A percentile compares a stretch with the other conserved stretches of the same genome.
These are phyloP conservation scores for Thuidium tamariscinum DNA, from an alignment of 225 moss, liverwort and hornwort genomes.

Conservation along the genomic window DNA sequence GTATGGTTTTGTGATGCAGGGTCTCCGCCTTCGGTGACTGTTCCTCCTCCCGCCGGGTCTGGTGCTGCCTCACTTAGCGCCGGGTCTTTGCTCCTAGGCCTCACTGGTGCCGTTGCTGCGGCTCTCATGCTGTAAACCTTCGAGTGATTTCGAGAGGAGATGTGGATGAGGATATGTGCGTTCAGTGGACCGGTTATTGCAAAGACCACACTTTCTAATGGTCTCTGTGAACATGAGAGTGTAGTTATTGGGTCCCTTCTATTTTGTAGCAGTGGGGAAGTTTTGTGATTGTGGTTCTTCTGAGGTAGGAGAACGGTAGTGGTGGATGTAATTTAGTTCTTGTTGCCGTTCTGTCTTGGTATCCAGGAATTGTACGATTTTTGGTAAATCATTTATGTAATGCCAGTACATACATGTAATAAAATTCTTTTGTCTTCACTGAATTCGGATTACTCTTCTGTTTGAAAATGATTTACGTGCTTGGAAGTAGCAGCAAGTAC, in stretches of 20 bases:
- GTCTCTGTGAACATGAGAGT: background rate
- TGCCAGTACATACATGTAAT: too few relatives aligned
- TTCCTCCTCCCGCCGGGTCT: background rate
- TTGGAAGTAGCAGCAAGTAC: background rate
- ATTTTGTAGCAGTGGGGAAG: background rate
- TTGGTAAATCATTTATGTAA: background rate
- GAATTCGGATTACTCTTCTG: background rate
- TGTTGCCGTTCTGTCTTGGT: background rate
- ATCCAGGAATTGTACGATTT: background rate
- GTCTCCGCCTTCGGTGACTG: background rate
- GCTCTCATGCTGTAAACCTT: slow-evolving; percentile 7
- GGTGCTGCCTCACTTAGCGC: background rate
- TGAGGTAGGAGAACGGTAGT: background rate
- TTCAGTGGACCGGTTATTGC: background rate
- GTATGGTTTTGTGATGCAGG: background rate
- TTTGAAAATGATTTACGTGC: too few relatives aligned
- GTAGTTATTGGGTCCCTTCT: background rate
- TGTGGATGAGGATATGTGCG: background rate
- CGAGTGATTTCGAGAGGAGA: background rate
- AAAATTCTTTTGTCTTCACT: background rate
- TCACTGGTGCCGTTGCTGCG: background rate
- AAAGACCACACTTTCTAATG: background rate
- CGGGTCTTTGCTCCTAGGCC: background rate
- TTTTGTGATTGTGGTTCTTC: background rate
- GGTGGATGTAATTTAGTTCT: background rate